Conservation (phyloP, 768 basidiomycete genomes). For the Kwoniella europaea region DNA sequence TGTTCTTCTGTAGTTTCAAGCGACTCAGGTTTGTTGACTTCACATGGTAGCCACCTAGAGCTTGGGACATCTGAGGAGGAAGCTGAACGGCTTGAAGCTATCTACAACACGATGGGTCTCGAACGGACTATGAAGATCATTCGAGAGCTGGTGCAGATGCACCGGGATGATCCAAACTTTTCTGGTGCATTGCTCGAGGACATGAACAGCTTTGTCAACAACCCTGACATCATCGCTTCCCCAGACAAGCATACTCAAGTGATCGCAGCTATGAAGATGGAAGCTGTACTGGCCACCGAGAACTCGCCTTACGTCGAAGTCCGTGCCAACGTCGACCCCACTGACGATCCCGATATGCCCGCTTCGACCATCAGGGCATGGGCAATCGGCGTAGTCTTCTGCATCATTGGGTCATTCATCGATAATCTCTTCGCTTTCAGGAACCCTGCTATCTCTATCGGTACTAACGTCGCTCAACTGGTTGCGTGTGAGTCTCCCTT, state of each 20-base stretch:
- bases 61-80: slow-evolving; percentile 15
- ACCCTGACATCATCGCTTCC: slow-evolving; percentile 17
- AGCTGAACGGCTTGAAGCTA: not conserved
- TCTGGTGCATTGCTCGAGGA: slow-evolving; percentile 6
- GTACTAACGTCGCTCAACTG: slow-evolving; percentile 75
- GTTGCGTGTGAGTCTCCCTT: slow-evolving; percentile 59
- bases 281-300: slow-evolving; percentile 51
- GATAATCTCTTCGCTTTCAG: slow-evolving; percentile 61
- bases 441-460: slow-evolving; percentile 67
- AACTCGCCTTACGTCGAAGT: slow-evolving; percentile 85
- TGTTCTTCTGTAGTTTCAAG: not conserved
- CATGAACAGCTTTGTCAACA: slow-evolving; percentile 13
- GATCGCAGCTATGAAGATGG: slow-evolving; percentile 18
- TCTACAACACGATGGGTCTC: slow-evolving; percentile 1
- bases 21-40: not conserved
- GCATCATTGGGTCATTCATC: slow-evolving; percentile 63
- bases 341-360: slow-evolving; percentile 43
- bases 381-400: slow-evolving; percentile 57
- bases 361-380: slow-evolving; percentile 42
- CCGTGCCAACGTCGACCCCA: slow-evolving; percentile 66
- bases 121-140: slow-evolving; percentile 13
- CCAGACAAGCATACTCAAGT: slow-evolving; percentile 16
- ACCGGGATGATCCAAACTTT: slow-evolving; percentile 26
- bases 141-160: slow-evolving; percentile 11
- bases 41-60: not conserved